Evolutionary conservation across 345 rosid species (phyloP).

Genomic region (Citrus australasica): DNA sequence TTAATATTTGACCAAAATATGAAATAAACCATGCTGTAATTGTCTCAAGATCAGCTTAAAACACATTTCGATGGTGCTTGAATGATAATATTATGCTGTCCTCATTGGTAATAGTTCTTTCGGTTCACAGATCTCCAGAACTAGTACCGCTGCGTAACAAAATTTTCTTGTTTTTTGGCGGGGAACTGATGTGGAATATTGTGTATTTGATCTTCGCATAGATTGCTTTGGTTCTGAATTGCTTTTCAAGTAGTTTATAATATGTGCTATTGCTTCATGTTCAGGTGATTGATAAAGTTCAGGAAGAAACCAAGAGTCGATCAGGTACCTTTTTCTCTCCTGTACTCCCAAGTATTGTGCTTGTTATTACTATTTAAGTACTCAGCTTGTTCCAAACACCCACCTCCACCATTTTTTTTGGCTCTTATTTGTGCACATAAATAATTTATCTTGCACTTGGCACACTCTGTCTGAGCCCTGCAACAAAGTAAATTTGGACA

Average conservation of each 20-base stretch:
- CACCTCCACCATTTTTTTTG: neutral
- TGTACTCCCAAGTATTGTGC: neutral
- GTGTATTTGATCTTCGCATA: neutral
- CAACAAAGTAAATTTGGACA: neutral
- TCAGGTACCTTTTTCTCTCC: slow-evolving; percentile 32
- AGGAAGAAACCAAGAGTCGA: slow-evolving; percentile 76
- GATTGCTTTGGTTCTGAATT: neutral
- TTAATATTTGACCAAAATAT: neutral
- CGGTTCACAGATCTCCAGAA: neutral
- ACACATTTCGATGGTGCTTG: neutral
- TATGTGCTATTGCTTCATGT: slow-evolving; percentile 14
- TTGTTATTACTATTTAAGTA: neutral
- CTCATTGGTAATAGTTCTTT: neutral
- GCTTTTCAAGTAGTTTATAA: neutral
- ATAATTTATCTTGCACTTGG: neutral
- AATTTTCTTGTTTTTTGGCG: neutral
- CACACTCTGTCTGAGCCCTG: neutral
- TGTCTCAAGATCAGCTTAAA: neutral
- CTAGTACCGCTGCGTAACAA: neutral
- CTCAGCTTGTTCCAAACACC: neutral
- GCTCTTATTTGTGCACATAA: neutral
- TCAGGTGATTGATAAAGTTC: slow-evolving; percentile 84
- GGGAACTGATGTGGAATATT: no score
- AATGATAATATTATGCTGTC: neutral
- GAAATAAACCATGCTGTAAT: neutral